Evolutionary conservation across 768 basidiomycete genomes (phyloP).

Genomic region (Scleroderma citrinum): DNA sequence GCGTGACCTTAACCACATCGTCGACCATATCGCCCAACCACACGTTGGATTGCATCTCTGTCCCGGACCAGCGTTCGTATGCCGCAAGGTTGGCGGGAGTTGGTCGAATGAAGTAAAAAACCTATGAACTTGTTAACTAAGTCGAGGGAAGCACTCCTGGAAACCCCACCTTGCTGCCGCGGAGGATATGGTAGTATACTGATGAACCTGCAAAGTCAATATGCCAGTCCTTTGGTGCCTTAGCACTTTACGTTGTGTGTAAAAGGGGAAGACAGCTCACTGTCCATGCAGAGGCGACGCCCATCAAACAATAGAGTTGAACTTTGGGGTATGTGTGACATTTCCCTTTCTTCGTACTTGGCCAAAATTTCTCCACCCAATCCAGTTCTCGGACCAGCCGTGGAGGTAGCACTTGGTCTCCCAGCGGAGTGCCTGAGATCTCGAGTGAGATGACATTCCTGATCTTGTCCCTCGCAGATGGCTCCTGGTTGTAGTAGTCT

Average conservation of each 20-base stretch:
- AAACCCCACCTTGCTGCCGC: constrained; percentile 66
- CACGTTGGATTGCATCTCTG: constrained; percentile 76
- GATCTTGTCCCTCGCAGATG: constrained; percentile 72
- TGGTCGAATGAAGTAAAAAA: constrained; percentile 94
- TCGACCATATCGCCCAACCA: constrained; percentile 95
- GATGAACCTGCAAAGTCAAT: constrained; percentile 96
- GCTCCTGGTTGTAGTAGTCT: constrained; percentile 70
- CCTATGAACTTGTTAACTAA: constrained; percentile 35
- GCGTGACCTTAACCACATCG: constrained; percentile 80
- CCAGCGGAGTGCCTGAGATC: constrained; percentile 80
- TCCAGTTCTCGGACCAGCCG: constrained; percentile 82
- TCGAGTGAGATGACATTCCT: constrained; percentile 95
- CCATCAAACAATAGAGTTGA: constrained; percentile 96
- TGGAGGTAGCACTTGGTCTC: constrained; percentile 76
- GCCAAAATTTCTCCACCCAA: constrained; percentile 98
- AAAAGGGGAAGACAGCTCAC: constrained; percentile 39
- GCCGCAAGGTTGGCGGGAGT: constrained; percentile 80
- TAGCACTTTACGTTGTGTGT: background rate
- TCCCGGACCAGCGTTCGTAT: constrained; percentile 93
- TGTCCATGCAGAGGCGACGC: constrained; percentile 90
- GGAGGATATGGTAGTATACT: constrained; percentile 94
- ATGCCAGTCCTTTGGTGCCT: constrained; percentile 80
- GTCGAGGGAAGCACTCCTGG: background rate
- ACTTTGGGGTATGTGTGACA: constrained; percentile 86
- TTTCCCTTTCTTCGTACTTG: constrained; percentile 64